These are phyloP conservation scores for Pseudocercospora vitis DNA, from an alignment of 2,329 filamentous ascomycete species.

Conservation along the genomic window DNA sequence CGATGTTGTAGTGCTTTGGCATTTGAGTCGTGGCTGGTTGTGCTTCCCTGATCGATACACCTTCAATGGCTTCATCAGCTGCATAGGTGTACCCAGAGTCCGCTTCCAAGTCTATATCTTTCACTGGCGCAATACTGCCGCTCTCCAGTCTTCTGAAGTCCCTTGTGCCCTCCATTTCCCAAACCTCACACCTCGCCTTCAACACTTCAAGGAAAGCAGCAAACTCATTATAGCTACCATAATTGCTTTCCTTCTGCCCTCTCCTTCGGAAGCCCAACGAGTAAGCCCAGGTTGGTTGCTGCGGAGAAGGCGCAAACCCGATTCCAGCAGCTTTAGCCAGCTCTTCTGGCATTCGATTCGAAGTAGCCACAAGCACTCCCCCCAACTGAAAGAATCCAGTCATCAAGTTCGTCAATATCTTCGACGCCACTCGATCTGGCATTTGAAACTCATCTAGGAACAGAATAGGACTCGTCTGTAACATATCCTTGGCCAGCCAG, in stretches of 20 bases:
- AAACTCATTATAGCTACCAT: slow-evolving; percentile 68
- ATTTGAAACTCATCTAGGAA: slow-evolving; percentile 85
- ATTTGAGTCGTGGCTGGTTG: slow-evolving; percentile 5
- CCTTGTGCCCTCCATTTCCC: slow-evolving; percentile 74
- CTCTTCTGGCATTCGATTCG: slow-evolving; percentile 81
- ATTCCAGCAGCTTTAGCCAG: slow-evolving; percentile 72
- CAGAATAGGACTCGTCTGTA: slow-evolving; percentile 71
- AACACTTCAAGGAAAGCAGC: slow-evolving; percentile 72
- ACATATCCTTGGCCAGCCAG: slow-evolving; percentile 72
- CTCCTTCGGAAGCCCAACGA: slow-evolving; percentile 39
- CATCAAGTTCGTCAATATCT: slow-evolving; percentile 76
- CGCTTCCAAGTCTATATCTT: slow-evolving; percentile 19
- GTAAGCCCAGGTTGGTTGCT: slow-evolving; percentile 46
- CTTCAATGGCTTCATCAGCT: slow-evolving; percentile 5
- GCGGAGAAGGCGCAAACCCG: slow-evolving; percentile 61
- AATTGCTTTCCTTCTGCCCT: slow-evolving; percentile 49
- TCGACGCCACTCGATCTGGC: slow-evolving; percentile 73
- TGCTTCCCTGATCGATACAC: background rate
- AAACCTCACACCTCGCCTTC: slow-evolving; percentile 76
- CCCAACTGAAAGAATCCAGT: slow-evolving; percentile 79
- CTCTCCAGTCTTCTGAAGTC: slow-evolving; percentile 66
- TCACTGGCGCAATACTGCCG: slow-evolving; percentile 32
- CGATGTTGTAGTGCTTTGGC: slow-evolving; percentile 25
- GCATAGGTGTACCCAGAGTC: slow-evolving; percentile 23
- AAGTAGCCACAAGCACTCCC: slow-evolving; percentile 76